phyloP scores from a whole-genome alignment of 164 flowering plant species.

The Kingdonia uniflora region DNA sequence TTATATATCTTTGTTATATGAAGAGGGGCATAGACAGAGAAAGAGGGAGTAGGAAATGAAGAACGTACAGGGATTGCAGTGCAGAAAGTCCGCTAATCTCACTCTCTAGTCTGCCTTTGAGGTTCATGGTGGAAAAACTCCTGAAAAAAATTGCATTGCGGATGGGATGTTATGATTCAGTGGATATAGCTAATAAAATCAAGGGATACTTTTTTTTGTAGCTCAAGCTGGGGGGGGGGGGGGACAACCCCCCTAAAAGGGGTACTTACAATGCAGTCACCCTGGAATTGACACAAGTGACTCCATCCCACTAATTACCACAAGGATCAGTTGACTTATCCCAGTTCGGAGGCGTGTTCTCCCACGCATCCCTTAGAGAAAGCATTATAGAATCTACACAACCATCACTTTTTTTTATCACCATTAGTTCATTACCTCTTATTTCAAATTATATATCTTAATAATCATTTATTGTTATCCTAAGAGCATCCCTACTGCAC shows the following conservation, averaged over 20 bases:
- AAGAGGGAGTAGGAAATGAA: not conserved
- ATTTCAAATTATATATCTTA: too few relatives aligned
- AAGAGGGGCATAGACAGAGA: too few relatives aligned
- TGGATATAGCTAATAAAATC: not conserved
- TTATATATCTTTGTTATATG: not conserved
- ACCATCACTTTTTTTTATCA: too few relatives aligned
- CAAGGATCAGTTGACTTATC: conserved; percentile 61
- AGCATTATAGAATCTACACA: conserved; percentile 42
- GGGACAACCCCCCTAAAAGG: too few relatives aligned
- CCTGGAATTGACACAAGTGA: conserved; percentile 55
- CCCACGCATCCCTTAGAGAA: conserved; percentile 48
- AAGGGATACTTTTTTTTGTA: not conserved
- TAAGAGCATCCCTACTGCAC: too few relatives aligned
- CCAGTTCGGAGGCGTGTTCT: conserved; percentile 83
- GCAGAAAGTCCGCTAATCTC: conserved; percentile 74
- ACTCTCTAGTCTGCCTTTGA: conserved; percentile 52
- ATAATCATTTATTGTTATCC: too few relatives aligned
- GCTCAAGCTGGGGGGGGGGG: not conserved
- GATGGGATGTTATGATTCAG: not conserved
- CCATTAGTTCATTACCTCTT: too few relatives aligned
- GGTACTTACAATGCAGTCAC: conserved; percentile 72
- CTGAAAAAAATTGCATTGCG: conserved; percentile 46
- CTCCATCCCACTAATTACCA: conserved; percentile 70
- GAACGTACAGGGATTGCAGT: conserved; percentile 63
- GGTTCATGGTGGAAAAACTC: conserved; percentile 66